phyloP scores from a whole-genome alignment of 2,329 filamentous ascomycete genomes.

The Cercospora berteroae region DNA sequence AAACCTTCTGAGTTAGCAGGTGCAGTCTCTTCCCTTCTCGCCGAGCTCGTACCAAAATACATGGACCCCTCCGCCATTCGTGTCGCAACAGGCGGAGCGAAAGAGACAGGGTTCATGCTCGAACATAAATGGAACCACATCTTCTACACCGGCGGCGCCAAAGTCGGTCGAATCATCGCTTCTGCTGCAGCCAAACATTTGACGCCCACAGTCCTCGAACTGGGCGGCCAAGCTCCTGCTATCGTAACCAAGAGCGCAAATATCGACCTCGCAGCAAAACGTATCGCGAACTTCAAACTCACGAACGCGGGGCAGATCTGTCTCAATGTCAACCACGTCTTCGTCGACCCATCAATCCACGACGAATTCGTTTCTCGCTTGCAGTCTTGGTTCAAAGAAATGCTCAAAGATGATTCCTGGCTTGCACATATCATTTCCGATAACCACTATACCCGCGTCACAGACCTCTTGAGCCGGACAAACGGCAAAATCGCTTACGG shows the following conservation, averaged over 20 bases:
- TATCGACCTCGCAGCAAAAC: slow-evolving; percentile 71
- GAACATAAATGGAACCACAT: slow-evolving; percentile 90
- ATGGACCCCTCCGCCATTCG: slow-evolving; percentile 75
- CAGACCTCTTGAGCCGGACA: slow-evolving; percentile 77
- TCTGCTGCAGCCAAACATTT: slow-evolving; percentile 66
- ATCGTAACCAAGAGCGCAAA: slow-evolving; percentile 80
- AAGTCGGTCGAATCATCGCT: slow-evolving; percentile 68
- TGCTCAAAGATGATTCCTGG: slow-evolving; percentile 73
- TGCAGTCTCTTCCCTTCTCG: slow-evolving; percentile 69
- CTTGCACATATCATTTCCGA: slow-evolving; percentile 75
- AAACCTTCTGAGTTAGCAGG: slow-evolving; percentile 84
- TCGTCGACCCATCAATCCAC: slow-evolving; percentile 72
- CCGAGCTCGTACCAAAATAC: slow-evolving; percentile 68
- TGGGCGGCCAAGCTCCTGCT: slow-evolving; percentile 77
- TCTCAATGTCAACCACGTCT: slow-evolving; percentile 82
- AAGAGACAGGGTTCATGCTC: slow-evolving; percentile 74
- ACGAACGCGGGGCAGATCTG: slow-evolving; percentile 85
- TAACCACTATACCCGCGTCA: slow-evolving; percentile 73
- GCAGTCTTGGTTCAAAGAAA: slow-evolving; percentile 66
- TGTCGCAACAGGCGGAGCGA: slow-evolving; percentile 72
- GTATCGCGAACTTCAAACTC: slow-evolving; percentile 81
- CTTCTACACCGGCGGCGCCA: slow-evolving; percentile 75
- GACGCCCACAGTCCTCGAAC: slow-evolving; percentile 76
- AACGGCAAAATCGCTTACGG: slow-evolving; percentile 81
- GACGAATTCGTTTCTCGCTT: slow-evolving; percentile 70